These are phyloP conservation scores for Hyaloscypha bicolor DNA, from an alignment of 495 filamentous ascomycete species.

Conservation along the genomic window DNA sequence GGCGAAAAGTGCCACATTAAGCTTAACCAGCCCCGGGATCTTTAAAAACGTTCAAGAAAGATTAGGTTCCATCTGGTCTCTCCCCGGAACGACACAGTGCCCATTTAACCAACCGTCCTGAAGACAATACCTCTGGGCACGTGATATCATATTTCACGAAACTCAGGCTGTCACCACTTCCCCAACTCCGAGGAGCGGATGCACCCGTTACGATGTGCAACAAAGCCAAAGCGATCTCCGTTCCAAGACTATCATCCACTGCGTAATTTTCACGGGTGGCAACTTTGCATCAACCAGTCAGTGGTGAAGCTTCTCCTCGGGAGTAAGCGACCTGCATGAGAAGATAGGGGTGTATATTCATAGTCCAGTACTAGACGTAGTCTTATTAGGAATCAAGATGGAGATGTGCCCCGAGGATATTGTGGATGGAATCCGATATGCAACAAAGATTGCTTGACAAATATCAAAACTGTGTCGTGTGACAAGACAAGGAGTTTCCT, in stretches of 20 bases:
- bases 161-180: neutral
- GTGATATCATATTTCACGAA: neutral
- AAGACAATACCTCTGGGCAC: neutral
- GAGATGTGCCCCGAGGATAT: constrained; percentile 11
- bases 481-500: neutral
- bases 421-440: neutral
- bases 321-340: neutral
- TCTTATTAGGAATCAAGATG: neutral
- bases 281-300: neutral
- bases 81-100: too few relatives aligned
- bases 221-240: neutral
- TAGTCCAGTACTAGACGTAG: neutral
- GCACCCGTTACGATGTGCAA: neutral
- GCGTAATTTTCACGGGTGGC: neutral
- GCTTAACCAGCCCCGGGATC: too few relatives aligned
- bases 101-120: too few relatives aligned
- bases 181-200: neutral
- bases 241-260: neutral
- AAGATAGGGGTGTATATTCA: neutral
- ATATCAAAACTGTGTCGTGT: neutral
- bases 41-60: too few relatives aligned
- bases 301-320: neutral
- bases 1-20: too few relatives aligned
- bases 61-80: too few relatives aligned
- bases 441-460: neutral